Evolutionary conservation across 2,329 filamentous ascomycete genomes (phyloP).

Genomic region (Verticillium tricorpus): DNA sequence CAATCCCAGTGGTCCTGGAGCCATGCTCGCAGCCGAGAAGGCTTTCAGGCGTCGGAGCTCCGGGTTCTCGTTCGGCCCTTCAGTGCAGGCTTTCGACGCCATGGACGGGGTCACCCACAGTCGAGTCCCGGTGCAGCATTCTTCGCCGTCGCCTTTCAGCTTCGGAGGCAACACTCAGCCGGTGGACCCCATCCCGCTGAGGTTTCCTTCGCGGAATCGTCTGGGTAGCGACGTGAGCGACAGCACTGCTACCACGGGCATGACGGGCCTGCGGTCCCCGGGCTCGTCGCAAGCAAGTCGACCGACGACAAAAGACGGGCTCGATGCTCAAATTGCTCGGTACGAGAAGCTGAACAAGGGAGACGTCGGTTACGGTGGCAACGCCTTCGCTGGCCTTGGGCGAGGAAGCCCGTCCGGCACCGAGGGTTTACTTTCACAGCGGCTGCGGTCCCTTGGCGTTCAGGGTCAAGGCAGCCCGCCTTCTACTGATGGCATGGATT

Average conservation of each 20-base stretch:
- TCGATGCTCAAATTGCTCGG: constrained; percentile 21
- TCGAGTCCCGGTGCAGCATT: constrained; percentile 2
- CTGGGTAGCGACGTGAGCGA: constrained; percentile 27
- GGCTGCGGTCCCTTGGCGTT: constrained; percentile 59
- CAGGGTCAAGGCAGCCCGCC: constrained; percentile 17
- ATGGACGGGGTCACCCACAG: constrained; percentile 20
- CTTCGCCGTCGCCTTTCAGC: constrained; percentile 19
- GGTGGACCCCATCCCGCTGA: constrained; percentile 47
- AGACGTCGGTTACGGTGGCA: constrained; percentile 58
- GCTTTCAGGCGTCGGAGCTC: constrained; percentile 54
- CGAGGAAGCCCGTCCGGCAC: constrained; percentile 38
- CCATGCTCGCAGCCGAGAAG: constrained; percentile 54
- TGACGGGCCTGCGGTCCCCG: constrained; percentile 17
- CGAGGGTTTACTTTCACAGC: constrained; percentile 66
- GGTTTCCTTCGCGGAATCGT: constrained; percentile 31
- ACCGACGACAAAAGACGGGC: constrained; percentile 29
- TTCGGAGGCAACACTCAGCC: constrained; percentile 24
- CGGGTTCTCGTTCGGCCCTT: constrained; percentile 36
- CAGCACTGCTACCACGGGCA: constrained; percentile 15
- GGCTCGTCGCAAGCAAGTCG: constrained; percentile 20
- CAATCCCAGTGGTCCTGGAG: constrained; percentile 34
- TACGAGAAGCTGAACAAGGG: constrained; percentile 68
- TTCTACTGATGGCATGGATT: neutral
- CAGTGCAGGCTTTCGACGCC: constrained; percentile 27
- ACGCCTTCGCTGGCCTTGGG: constrained; percentile 36